Evolutionary conservation across 345 rosid species (phyloP), one percentile per base, ranked within the genome.

Genomic region (Eucalyptus rudis): DNA sequence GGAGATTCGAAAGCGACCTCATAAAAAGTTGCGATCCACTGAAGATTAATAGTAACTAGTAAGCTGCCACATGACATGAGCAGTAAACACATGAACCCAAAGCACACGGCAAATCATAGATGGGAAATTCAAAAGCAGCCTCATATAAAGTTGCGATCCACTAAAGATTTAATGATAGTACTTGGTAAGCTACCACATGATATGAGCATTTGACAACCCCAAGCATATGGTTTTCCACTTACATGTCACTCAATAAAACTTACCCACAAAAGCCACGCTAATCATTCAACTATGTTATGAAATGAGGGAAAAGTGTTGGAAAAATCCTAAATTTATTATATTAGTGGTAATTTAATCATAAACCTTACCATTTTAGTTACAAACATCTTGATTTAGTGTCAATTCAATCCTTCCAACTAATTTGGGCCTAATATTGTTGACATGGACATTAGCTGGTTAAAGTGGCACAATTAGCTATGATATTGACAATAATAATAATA

Each of bases 391-490:
- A 52, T 2, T 52, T 52, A 52, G 25, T 19, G 2, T 51, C 56
- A 51, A 51, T 17, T 51, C 22, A 51, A 51, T 51, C 56, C 4
- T 51, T 51, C 22, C 56, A 51, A 17, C 58, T 52, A 52, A 52
- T 52, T 52, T 19, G 0, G 1, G 24, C 58, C 24, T 52, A 52
- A 19, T 7, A 52, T 52, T 19, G 4, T 20, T 19, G 4, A 52
- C 58, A 19, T 52, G 25, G 58, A 52, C 10, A 52, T 52, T 52
- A 22, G 58, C 58, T 2, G 2, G 24, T 7, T 52, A 52, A 7
- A 0, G 0, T 52, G 10, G 25, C 58, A 52, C 25, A 1, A 52
- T 7, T 8, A 0, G 10, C 58, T 52, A 7, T 7, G 10, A 52
- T 52, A 52, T 52, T 19, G 24, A 52, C 25, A 7, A 52, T 3